These are phyloP conservation scores for Penicillium sp. DNA, from an alignment of 2,329 filamentous ascomycete species.

Conservation along the genomic window DNA sequence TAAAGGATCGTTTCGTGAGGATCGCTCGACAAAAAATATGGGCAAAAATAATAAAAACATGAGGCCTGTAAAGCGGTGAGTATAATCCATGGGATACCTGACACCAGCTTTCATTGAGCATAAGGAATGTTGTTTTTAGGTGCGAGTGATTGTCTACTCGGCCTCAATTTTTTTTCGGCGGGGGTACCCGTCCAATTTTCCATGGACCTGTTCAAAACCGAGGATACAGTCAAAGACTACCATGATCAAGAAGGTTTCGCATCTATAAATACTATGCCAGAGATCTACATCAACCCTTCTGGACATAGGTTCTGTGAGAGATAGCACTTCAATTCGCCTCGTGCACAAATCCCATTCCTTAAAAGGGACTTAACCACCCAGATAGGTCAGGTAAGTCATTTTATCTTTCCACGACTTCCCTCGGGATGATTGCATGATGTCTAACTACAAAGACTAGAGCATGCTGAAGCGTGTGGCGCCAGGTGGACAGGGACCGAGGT, in stretches of 20 bases:
- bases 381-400: slow-evolving; percentile 7
- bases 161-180: slow-evolving; percentile 12
- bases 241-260: neutral
- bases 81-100: slow-evolving; percentile 1
- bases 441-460: slow-evolving; percentile 12
- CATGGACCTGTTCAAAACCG: slow-evolving; percentile 9
- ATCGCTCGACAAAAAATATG: neutral
- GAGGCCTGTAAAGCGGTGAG: slow-evolving; percentile 3
- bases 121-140: neutral
- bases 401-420: slow-evolving; percentile 10
- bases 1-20: neutral
- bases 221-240: slow-evolving; percentile 8
- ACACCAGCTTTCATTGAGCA: slow-evolving; percentile 3
- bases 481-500: slow-evolving; percentile 1
- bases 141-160: slow-evolving; percentile 7
- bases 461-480: neutral
- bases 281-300: neutral
- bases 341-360: slow-evolving; percentile 10
- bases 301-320: neutral
- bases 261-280: neutral
- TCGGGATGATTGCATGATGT: slow-evolving; percentile 11
- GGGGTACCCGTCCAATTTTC: slow-evolving; percentile 13
- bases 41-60: slow-evolving; percentile 8
- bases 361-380: slow-evolving; percentile 8
- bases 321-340: slow-evolving; percentile 11